Evolutionary conservation across 768 basidiomycete genomes (phyloP), one percentile per base, ranked within the genome.

Genomic region (Agrocybe pediades): DNA sequence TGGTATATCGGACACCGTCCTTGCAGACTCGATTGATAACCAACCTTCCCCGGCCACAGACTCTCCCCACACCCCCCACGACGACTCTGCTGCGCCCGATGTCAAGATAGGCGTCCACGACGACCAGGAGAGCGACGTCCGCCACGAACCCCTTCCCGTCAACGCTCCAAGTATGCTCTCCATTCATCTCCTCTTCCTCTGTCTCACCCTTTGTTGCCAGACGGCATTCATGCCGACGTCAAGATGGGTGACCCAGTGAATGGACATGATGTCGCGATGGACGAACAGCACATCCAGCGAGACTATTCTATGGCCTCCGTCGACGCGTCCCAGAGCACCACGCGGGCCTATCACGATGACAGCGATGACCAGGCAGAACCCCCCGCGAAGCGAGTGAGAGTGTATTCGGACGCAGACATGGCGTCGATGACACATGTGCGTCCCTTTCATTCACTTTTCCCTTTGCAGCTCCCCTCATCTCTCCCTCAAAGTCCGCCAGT

Each of bases 341-440:
- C 65, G 65, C 56, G 65, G 60, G 62, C 67, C 48, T 54, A 64
- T 57, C 67, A 71, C 26, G 63, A 61, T 20, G 76, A 75, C 53
- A 79, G 83, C 61, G 84, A 86, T 54, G 84, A 86, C 56, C 76
- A 81, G 53, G 73, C 78, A 56, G 88, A 86, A 13, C 89, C 87
- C n/a, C 91, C 91, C 24, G 87, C 90, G 55, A 93, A 93, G 80
- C 81, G 91, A 57, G 81, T 88, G 24, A 75, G 91, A 61, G 85
- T 85, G 72, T 74, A 83, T 62, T 90, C 88, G 43, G 89, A 93
- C 66, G 84, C 84, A 26, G 87, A 90, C 72, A 81, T 82, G 67
- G 86, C 86, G 43, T 87, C 87, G 15, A 72, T 87, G 61, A 80
- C 84, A 56, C 83, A 90, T 75, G 88, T 90, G 75, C 82, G 87